A percentile compares a stretch with the other conserved stretches of the same genome.
Conservation (phyloP, 73 alveolate species). For the Durusdinium trenchii region DNA sequence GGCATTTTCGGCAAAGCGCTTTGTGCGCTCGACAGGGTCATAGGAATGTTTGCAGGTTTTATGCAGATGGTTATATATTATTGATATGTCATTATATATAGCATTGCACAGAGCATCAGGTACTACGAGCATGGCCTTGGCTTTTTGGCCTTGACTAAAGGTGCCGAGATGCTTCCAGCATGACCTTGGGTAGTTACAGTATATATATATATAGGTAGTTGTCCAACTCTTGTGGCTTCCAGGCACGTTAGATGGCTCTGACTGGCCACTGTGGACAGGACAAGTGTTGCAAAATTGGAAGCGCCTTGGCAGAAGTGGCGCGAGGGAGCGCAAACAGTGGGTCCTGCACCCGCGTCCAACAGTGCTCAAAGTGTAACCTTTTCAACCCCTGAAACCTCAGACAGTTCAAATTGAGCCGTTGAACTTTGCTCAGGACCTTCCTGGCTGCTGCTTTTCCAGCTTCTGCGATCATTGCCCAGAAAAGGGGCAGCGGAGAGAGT, state of each 20-base stretch:
- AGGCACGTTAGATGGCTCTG: slow-evolving; percentile 79
- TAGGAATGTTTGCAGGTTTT: too few relatives aligned
- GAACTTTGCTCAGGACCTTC: slow-evolving; percentile 26
- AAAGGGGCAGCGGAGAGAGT: slow-evolving; percentile 31
- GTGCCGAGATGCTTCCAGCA: background rate
- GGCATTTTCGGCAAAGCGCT: slow-evolving; percentile 48
- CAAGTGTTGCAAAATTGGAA: slow-evolving; percentile 63
- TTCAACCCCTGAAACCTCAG: background rate
- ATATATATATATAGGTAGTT: background rate
- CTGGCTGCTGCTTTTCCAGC: slow-evolving; percentile 66
- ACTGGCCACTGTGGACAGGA: slow-evolving; percentile 85
- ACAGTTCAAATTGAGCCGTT: background rate
- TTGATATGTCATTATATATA: too few relatives aligned
- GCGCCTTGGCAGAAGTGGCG: background rate
- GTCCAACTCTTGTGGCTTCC: background rate
- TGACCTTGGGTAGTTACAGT: background rate
- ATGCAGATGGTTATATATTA: too few relatives aligned
- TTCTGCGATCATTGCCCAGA: slow-evolving; percentile 36
- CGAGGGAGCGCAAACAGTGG: background rate
- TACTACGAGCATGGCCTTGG: slow-evolving; percentile 78
- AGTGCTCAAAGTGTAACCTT: background rate
- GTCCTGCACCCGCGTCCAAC: background rate
- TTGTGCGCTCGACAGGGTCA: slow-evolving; percentile 46
- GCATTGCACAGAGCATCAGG: too few relatives aligned
- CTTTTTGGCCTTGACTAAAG: slow-evolving; percentile 42